phyloP scores from a whole-genome alignment of 805 yeast species.

The Candida khao-thaluensis region DNA sequence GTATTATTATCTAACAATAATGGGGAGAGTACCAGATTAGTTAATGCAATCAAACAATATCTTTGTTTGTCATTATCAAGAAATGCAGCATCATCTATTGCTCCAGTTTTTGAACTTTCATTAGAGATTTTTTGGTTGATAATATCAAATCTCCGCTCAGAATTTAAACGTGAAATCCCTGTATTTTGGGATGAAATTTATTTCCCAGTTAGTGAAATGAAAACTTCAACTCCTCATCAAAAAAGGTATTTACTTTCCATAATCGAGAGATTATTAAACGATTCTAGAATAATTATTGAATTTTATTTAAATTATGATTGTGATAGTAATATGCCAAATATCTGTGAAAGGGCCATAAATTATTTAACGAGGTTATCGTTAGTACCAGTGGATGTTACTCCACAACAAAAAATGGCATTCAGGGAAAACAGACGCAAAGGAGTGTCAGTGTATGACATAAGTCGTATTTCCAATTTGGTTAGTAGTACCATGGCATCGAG shows the following conservation, averaged over 20 bases:
- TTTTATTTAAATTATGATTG: constrained; percentile 95
- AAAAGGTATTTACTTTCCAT: constrained; percentile 80
- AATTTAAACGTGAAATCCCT: constrained; percentile 90
- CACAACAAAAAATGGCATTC: constrained; percentile 57
- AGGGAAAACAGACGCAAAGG: constrained; percentile 46
- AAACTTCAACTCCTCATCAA: constrained; percentile 88
- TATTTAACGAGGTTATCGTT: constrained; percentile 72
- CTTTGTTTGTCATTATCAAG: constrained; percentile 78
- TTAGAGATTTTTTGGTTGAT: constrained; percentile 92
- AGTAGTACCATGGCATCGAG: constrained; percentile 60
- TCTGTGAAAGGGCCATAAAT: constrained; percentile 80
- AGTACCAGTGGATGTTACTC: constrained; percentile 68
- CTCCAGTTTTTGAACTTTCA: constrained; percentile 89
- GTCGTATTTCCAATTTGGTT: constrained; percentile 73
- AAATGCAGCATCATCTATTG: constrained; percentile 88
- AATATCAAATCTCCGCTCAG: constrained; percentile 76
- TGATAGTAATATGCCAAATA: constrained; percentile 74
- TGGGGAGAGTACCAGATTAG: constrained; percentile 57
- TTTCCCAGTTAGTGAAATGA: constrained; percentile 90
- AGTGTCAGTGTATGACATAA: constrained; percentile 69
- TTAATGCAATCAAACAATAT: constrained; percentile 81
- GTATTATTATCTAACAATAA: constrained; percentile 49
- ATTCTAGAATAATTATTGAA: constrained; percentile 89
- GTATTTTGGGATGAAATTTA: constrained; percentile 91
- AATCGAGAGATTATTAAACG: constrained; percentile 79